Base-by-base conservation (phyloP, 768 basidiomycete genomes). In the Lyophyllum decastes region DNA sequence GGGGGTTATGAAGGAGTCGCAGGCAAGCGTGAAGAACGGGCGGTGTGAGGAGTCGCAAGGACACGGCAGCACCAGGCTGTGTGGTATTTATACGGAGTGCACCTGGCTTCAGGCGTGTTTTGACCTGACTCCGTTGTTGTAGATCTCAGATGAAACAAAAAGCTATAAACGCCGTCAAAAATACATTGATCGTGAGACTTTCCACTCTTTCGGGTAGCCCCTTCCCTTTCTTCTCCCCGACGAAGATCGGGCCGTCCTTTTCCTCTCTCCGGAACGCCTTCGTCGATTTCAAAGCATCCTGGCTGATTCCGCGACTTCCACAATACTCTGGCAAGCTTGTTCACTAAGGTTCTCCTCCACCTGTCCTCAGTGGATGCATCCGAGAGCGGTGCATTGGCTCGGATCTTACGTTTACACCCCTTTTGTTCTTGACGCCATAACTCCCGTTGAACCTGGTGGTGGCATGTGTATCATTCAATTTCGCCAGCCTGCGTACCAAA, bases 111-210 rank as follows among this genome's bases (percentile, higher is more conserved):
- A 60, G 48, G 58, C 57, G 54, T 53, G 56, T 60, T 52, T n/a
- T 40, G 47, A 55, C 49, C 41, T 52, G 22, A 49, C 52, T 54
- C 51, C 55, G 58, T 50, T 41, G 14, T 25, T n/a, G 41, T 26
- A 55, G 60, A 62, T 68, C 65, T 61, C 26, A 60, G 66, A 64
- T 66, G 61, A 61, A 68, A 66, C 62, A 61, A 64, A 62, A 66
- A 52, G 34, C 38, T 40, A 52, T 4, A 52, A 44, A 63, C 54
- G 54, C 61, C 66, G 64, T 65, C 53, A 51, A 60, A n/a, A 47
- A 58, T 64, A 58, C 58, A 64, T 63, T 61, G 54, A 55, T 45
- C 61, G 66, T 69, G 68, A 58, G 66, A 66, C 53, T 54, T 57
- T 52, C 66, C 66, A 33, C 35, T 64, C 33, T 33, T 26, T 61